A percentile compares a stretch with the other conserved stretches of the same genome.
Conservation (phyloP, 1,284 basidiomycete species). For the Trichosporon sp. region DNA sequence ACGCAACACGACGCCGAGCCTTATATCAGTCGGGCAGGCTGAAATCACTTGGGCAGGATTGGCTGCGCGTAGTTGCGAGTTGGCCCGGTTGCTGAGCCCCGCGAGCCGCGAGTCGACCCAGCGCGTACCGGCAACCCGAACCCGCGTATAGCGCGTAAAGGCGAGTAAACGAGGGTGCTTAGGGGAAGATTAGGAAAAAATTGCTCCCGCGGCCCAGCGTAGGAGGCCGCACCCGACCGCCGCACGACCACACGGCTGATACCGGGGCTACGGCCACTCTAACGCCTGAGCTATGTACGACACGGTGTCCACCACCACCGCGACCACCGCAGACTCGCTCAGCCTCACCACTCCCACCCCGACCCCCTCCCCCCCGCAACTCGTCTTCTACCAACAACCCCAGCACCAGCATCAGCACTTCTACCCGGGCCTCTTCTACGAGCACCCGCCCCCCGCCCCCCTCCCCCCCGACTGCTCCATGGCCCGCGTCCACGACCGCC, state of each 20-base stretch:
- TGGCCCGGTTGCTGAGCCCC: background rate
- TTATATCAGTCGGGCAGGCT: background rate
- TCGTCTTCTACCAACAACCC: background rate
- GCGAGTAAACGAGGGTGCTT: background rate
- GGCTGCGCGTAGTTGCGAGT: background rate
- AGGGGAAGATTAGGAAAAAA: background rate
- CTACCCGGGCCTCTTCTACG: background rate
- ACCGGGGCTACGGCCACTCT: background rate
- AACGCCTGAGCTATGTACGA: conserved; percentile 1
- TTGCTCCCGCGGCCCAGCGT: background rate
- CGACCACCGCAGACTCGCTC: background rate
- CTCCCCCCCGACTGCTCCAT: background rate
- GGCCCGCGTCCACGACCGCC: conserved; percentile 14
- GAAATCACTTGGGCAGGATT: background rate
- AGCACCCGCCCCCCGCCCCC: background rate
- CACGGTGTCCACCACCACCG: background rate
- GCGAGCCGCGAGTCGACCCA: no score
- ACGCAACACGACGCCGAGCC: background rate
- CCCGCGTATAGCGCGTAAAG: no score
- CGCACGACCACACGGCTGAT: background rate
- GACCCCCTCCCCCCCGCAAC: background rate
- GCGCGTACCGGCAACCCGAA: no score
- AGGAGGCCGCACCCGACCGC: background rate
- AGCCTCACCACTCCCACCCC: background rate
- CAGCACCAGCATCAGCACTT: background rate